Percentiles rank a stretch among this genome's conserved stretches.
Evolutionary conservation across 495 filamentous ascomycete genomes (phyloP).

Genomic region (Choiromyces venosus): DNA sequence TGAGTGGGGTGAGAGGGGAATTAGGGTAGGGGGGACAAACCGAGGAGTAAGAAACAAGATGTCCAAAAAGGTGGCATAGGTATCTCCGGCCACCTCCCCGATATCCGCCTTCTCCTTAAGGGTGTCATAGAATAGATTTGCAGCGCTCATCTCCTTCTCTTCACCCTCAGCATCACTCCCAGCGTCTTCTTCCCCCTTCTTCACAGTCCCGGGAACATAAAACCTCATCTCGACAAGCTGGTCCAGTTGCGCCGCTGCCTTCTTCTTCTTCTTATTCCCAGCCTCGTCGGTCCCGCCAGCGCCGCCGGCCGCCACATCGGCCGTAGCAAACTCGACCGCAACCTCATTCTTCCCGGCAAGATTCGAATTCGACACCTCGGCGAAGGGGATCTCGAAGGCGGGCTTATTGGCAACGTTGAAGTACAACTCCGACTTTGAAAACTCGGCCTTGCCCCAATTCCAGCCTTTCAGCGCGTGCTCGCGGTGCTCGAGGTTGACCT

Average conservation of each 20-base stretch:
- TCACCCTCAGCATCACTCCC: conserved; percentile 63
- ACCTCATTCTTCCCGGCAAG: conserved; percentile 97
- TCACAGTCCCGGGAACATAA: conserved; percentile 89
- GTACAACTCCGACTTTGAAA: conserved; percentile 85
- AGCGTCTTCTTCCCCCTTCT: conserved; percentile 69
- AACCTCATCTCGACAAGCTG: conserved; percentile 98
- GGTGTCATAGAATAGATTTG: conserved; percentile 91
- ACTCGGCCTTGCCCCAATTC: conserved; percentile 99
- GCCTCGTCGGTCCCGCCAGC: conserved; percentile 81
- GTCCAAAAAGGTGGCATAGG: conserved; percentile 94
- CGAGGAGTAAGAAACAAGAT: conserved; percentile 95
- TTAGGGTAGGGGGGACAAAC: conserved; percentile 51
- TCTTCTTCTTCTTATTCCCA: conserved; percentile 83
- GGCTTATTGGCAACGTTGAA: conserved; percentile 98
- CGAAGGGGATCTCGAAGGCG: conserved; percentile 95
- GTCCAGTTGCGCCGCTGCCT: conserved; percentile 78
- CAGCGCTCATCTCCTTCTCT: conserved; percentile 82
- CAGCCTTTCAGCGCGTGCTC: conserved; percentile 94
- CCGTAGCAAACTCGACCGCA: conserved; percentile 85
- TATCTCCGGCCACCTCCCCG: conserved; percentile 94
- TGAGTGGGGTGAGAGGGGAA: background rate
- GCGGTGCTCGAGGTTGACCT: conserved; percentile 78
- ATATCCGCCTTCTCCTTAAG: conserved; percentile 99
- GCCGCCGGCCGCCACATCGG: conserved; percentile 82
- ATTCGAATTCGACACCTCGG: conserved; percentile 96